phyloP scores from a whole-genome alignment of 1,139 yeast species.

The Ogataea hybrid region DNA sequence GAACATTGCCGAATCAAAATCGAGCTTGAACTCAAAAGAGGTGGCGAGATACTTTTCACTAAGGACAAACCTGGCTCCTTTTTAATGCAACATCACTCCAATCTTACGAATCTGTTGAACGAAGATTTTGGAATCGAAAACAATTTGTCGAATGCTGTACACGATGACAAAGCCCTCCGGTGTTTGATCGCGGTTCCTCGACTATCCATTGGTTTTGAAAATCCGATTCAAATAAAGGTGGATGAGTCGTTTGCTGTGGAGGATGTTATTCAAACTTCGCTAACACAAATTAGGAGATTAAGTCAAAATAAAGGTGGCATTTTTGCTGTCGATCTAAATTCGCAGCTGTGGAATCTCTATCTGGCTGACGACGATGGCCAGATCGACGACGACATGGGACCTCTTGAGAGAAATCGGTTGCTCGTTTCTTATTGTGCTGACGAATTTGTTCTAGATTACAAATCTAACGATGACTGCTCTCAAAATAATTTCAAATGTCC shows the following conservation, averaged over 20 bases:
- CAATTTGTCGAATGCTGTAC: not conserved
- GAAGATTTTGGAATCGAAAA: not conserved
- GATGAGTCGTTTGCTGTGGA: not conserved
- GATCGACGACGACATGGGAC: conserved; percentile 69
- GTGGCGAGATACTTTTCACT: not conserved
- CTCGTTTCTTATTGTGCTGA: conserved; percentile 64
- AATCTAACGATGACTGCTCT: conserved; percentile 7
- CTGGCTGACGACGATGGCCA: conserved; percentile 80
- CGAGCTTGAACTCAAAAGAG: not conserved
- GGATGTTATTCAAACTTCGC: not conserved
- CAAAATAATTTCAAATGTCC: conserved; percentile 23
- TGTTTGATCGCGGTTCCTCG: not conserved
- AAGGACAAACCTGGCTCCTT: not conserved
- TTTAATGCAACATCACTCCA: not conserved
- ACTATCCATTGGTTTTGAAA: not conserved
- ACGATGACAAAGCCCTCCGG: too few species aligned
- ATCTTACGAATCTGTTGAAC: not conserved
- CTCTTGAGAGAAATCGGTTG: conserved; percentile 53
- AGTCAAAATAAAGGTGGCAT: not conserved
- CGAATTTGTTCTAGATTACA: conserved; percentile 55
- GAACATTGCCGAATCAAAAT: not conserved
- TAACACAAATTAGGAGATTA: not conserved
- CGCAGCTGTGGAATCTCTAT: conserved; percentile 68
- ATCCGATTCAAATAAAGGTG: not conserved
- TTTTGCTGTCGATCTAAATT: not conserved